Percentiles rank a stretch among this genome's conserved stretches.
phyloP scores from a whole-genome alignment of 441 rosid species.

The Brassica hybrid region DNA sequence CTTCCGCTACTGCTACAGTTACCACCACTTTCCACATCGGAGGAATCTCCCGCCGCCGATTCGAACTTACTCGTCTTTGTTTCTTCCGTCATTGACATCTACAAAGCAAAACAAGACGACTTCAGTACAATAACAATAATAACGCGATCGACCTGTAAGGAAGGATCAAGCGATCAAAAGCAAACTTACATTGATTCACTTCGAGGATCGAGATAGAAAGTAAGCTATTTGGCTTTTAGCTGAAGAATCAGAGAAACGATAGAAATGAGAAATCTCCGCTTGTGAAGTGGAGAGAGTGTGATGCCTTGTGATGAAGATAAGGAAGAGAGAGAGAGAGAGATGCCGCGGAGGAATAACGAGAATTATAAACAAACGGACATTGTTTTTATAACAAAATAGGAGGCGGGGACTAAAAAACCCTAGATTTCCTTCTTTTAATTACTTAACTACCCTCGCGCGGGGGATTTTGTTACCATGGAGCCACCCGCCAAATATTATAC shows the following conservation, averaged over 20 bases:
- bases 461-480: constrained; percentile 13
- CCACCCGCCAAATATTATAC: constrained; percentile 41
- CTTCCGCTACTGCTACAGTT: constrained; percentile 43
- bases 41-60: constrained; percentile 39
- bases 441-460: constrained; percentile 34
- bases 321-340: constrained; percentile 26
- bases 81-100: constrained; percentile 67
- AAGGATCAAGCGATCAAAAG: constrained; percentile 12
- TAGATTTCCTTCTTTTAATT: constrained; percentile 17
- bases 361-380: constrained; percentile 41
- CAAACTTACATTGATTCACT: constrained; percentile 49
- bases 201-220: not conserved
- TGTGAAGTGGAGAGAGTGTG: constrained; percentile 15
- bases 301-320: constrained; percentile 27
- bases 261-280: constrained; percentile 3
- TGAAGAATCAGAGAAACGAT: not conserved
- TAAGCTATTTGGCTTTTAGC: not conserved
- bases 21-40: constrained; percentile 37
- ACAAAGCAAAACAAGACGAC: not conserved
- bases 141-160: constrained; percentile 11
- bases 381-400: constrained; percentile 28
- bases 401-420: constrained; percentile 43
- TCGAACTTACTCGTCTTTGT: constrained; percentile 35
- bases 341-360: constrained; percentile 43
- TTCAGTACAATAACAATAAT: not conserved